phyloP scores from a whole-genome alignment of 78 protist species.

The Blattamonas nauphoetae region DNA sequence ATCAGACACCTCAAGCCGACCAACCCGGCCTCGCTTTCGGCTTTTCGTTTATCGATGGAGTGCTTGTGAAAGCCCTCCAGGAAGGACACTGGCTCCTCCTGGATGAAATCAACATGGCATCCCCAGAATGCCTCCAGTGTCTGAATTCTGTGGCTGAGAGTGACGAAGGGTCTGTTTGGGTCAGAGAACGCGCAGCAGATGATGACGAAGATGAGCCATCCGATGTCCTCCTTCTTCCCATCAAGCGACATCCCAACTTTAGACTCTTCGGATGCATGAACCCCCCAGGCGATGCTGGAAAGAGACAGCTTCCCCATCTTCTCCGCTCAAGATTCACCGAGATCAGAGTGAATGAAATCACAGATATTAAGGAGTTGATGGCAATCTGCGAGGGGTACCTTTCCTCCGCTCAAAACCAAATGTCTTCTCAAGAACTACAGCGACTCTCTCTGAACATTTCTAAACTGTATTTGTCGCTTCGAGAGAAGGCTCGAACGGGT shows the following conservation, averaged over 20 bases:
- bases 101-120: constrained; percentile 96
- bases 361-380: constrained; percentile 56
- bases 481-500: constrained; percentile 25
- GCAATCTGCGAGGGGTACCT: constrained; percentile 48
- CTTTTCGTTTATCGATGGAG: constrained; percentile 83
- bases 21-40: constrained; percentile 41
- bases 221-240: no score
- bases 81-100: constrained; percentile 95
- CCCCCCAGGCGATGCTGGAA: constrained; percentile 98
- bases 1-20: neutral
- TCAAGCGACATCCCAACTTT: constrained; percentile 82
- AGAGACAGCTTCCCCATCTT: constrained; percentile 82
- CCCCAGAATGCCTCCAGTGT: constrained; percentile 82
- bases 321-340: constrained; percentile 79
- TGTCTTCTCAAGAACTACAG: neutral
- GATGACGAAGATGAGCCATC: no score
- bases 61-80: constrained; percentile 69
- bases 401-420: neutral
- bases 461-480: neutral
- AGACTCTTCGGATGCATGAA: constrained; percentile 95
- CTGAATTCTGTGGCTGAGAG: constrained; percentile 65
- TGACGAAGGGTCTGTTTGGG: constrained; percentile 54
- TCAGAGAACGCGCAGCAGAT: constrained; percentile 81
- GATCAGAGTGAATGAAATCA: constrained; percentile 76
- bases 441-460: no score